These are phyloP conservation scores for Rhazya stricta DNA, from an alignment of 257 asterid genomes.

Conservation along the genomic window DNA sequence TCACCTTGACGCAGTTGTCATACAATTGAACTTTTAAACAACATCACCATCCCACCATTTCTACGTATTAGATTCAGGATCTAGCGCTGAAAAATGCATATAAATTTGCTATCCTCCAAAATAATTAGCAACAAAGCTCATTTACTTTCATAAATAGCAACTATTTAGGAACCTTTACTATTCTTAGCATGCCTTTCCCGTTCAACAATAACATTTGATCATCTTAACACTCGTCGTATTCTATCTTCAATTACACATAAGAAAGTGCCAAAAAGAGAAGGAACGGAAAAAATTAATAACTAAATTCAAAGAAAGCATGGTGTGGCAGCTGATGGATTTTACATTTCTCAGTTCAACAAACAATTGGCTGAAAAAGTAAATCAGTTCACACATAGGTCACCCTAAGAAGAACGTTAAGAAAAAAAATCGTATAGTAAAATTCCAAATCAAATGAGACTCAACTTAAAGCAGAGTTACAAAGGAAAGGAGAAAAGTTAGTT, in stretches of 20 bases:
- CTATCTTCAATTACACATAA: not conserved
- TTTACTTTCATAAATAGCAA: not conserved
- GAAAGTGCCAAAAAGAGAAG: too few relatives aligned
- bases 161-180: not conserved
- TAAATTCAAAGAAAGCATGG: not conserved
- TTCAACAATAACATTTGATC: not conserved
- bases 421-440: not conserved
- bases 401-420: not conserved
- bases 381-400: slow-evolving; percentile 2
- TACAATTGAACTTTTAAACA: not conserved
- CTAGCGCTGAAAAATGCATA: not conserved
- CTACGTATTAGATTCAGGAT: not conserved
- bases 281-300: not conserved
- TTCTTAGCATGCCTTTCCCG: not conserved
- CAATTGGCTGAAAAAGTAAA: slow-evolving; percentile 9
- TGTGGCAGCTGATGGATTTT: not conserved
- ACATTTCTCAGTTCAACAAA: slow-evolving; percentile 9
- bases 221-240: not conserved
- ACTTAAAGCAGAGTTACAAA: not conserved
- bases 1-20: not conserved
- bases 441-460: not conserved
- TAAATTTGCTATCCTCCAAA: not conserved
- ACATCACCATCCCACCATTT: not conserved
- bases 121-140: not conserved
- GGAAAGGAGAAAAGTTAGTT: not conserved